Conservation (phyloP, 306 rosid species). For the Cyclanthera cordifolia region DNA sequence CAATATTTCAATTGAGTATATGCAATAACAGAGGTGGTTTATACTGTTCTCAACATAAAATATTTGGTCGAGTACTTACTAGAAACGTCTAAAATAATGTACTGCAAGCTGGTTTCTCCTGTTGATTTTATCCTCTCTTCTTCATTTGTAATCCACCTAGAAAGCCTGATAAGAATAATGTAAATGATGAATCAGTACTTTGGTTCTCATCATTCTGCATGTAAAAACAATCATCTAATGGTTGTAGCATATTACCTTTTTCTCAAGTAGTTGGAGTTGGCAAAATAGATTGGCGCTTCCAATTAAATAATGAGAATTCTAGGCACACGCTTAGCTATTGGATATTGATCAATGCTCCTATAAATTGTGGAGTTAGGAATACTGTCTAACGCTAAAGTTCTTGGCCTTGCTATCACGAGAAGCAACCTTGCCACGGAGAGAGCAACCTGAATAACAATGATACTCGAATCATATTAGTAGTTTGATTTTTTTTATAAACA, state of each 20-base stretch:
- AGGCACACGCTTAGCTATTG: slow-evolving; percentile 9
- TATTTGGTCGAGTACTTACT: no score
- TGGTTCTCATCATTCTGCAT: neutral
- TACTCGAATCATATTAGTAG: neutral
- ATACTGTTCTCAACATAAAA: no score
- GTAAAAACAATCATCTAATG: no score
- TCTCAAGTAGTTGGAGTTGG: slow-evolving; percentile 16
- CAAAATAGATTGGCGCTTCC: slow-evolving; percentile 16
- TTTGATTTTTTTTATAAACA: neutral
- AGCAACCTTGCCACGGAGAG: slow-evolving; percentile 13
- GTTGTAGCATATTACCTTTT: slow-evolving; percentile 7
- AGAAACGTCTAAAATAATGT: slow-evolving; percentile 25
- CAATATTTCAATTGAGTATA: neutral
- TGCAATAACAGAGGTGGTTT: no score
- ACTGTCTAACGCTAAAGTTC: slow-evolving; percentile 6
- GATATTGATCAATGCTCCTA: slow-evolving; percentile 12
- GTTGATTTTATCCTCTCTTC: slow-evolving; percentile 30
- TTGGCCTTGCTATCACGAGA: slow-evolving; percentile 17
- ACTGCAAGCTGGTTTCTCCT: slow-evolving; percentile 27
- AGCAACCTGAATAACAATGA: slow-evolving; percentile 5
- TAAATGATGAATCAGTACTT: neutral
- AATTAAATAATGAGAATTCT: slow-evolving; percentile 10
- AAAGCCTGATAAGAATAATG: slow-evolving; percentile 8
- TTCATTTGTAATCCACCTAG: slow-evolving; percentile 35
- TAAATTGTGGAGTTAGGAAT: slow-evolving; percentile 15